Evolutionary conservation across 768 basidiomycete genomes (phyloP), one percentile per base, ranked within the genome.

Genomic region (Suillus clintonianus): DNA sequence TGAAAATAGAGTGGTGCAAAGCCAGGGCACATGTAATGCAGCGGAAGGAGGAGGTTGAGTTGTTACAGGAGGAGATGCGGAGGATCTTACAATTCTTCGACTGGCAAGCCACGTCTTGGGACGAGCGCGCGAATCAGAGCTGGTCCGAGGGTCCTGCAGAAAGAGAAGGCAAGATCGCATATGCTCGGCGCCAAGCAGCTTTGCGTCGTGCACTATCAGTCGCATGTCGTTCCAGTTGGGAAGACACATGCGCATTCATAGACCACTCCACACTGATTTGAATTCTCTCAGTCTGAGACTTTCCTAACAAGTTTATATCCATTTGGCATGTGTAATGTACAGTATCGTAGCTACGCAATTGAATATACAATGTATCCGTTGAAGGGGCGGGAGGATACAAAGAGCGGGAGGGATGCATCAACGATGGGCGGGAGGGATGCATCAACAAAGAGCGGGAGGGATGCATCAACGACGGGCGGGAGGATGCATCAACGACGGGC

Each of bases 11-110:
- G 19, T 64, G 63, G 59, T 60, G 59, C 24, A 64, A 59, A 42
- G 50, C 60, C 17, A 34, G 59, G 27, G 65, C 64, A 9, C 2
- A 30, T 13, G 59, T 42, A 19, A 65, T 65, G 59, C 54, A 42
- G 5, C 64, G 65, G 65, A 47, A 32, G n/a, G 65, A 66, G 50
- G 65, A 66, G 51, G 58, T 64, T 27, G 37, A 59, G 27, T 37
- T 64, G 24, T 59, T 66, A 2, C 36, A 30, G 11, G 64, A 66
- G 63, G 65, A 66, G 27, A 64, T 64, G 64, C 19, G 42, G n/a
- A 27, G 64, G 10, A 51, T 66, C 14, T 5, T 64, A 24, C 48
- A 22, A 1, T 64, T 63, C 43, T 47, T 64, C 6, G 19, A 39
- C 1, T 64, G 64, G 64, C 17, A 64, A 9, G 64, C 24, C 13